Percentiles rank a stretch among this genome's conserved stretches.
These are phyloP conservation scores for Alternaria tenuissima DNA, from an alignment of 2,329 filamentous ascomycete genomes.

Conservation along the genomic window DNA sequence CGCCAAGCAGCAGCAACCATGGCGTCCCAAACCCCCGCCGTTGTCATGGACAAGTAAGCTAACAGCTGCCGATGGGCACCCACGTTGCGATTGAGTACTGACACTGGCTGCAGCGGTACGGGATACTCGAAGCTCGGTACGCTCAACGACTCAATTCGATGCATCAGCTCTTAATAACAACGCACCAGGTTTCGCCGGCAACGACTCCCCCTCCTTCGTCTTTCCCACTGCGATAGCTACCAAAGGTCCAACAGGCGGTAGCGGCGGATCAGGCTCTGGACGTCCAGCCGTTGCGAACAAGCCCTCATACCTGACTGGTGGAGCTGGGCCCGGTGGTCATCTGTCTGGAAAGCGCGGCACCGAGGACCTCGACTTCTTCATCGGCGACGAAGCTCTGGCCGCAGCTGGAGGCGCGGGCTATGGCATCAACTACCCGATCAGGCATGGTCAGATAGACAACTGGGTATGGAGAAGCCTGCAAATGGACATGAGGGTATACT, in stretches of 20 bases:
- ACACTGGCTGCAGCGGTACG: conserved; percentile 78
- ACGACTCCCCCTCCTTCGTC: conserved; percentile 98
- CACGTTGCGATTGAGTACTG: conserved; percentile 46
- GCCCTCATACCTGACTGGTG: conserved; percentile 91
- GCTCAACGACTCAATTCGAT: conserved; percentile 38
- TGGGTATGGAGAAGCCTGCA: conserved; percentile 69
- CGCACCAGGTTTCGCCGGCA: conserved; percentile 88
- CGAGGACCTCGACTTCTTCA: conserved; percentile 98
- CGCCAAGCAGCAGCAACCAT: conserved; percentile 62
- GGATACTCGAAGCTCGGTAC: conserved; percentile 98
- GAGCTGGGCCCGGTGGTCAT: conserved; percentile 82
- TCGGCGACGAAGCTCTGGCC: conserved; percentile 92
- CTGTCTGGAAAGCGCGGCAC: conserved; percentile 92
- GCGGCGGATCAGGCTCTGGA: conserved; percentile 81
- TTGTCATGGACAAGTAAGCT: conserved; percentile 99
- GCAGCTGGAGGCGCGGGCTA: conserved; percentile 89
- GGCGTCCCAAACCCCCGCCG: conserved; percentile 98
- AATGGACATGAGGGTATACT: conserved; percentile 10
- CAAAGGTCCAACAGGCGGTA: conserved; percentile 76
- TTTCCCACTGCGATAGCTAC: conserved; percentile 99
- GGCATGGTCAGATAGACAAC: conserved; percentile 98
- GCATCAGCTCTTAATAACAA: conserved; percentile 46
- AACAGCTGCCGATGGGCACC: conserved; percentile 39
- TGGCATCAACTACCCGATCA: conserved; percentile 95
- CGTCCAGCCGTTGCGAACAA: conserved; percentile 92